Evolutionary conservation across 129 eudicot species (phyloP), one percentile per base, ranked within the genome.

Genomic region (Sambucus nigra): DNA sequence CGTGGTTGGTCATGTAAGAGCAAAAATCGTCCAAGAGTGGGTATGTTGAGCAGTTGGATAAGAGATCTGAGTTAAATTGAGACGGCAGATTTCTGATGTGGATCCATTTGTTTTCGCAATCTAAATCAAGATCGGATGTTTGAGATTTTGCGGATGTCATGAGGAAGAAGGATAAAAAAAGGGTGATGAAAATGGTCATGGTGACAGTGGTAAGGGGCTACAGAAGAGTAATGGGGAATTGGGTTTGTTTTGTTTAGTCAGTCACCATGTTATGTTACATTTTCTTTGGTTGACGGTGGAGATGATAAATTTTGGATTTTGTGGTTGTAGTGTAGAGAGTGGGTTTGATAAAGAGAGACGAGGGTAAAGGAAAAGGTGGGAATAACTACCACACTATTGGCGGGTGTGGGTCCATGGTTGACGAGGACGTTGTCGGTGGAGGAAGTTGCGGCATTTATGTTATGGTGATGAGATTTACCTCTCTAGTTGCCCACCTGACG

Each of bases 1-100:
- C 95, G 31, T 89, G 95, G 68, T 89, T 85, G 58, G 86, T 13
- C 53, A 69, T 56, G 66, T 67, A 76, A 3, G 88, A 79, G 51
- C 95, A 89, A 73, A 85, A 72, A 55, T 76, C 25, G 47, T 60
- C 65, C 68, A 38, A 61, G 46, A 86, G 61, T 0, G 78, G 80
- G 65, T 73, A 76, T 67, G 60, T 25, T 44, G 95, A 79, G 76
- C 95, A 91, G 68, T 85, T 82, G 25, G 68, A 10, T 62, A 91
- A 74, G 66, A 91, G 79, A 55, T 77, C 84, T 25, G 72, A 73
- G 64, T 91, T 85, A 80, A 74, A 91, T 17, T 12, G 48, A 4
- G 94, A 58, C 2, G 95, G 95, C 54, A 91, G 89, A 47, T 72
- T 76, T 54, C 94, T 70, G 72, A 85, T 79, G 89, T 81, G 77